Evolutionary conservation across 768 basidiomycete species (phyloP).

Genomic region (Boletellus ananas): DNA sequence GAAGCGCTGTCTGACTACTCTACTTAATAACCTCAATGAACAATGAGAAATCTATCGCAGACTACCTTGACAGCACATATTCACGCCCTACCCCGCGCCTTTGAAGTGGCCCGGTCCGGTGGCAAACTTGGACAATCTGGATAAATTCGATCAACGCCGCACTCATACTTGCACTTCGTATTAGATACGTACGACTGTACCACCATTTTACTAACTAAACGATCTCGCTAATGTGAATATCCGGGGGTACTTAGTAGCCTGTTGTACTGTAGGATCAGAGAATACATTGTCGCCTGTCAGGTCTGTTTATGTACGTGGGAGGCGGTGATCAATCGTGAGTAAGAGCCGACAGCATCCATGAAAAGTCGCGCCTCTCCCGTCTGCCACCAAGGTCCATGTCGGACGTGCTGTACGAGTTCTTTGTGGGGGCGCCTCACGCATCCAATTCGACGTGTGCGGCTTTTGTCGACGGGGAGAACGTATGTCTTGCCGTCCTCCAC

Average conservation of each 20-base stretch:
- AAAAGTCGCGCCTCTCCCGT: neutral
- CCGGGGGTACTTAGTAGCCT: slow-evolving; percentile 24
- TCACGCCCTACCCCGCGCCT: slow-evolving; percentile 4
- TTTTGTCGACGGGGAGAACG: slow-evolving; percentile 32
- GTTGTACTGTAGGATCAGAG: slow-evolving; percentile 32
- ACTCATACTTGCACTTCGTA: slow-evolving; percentile 28
- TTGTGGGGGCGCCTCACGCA: slow-evolving; percentile 5
- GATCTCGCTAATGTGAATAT: slow-evolving; percentile 31
- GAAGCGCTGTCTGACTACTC: slow-evolving; percentile 86
- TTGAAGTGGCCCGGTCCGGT: slow-evolving; percentile 18
- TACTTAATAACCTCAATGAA: slow-evolving; percentile 84
- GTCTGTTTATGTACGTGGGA: slow-evolving; percentile 18
- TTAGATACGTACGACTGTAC: slow-evolving; percentile 28
- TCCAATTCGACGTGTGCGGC: slow-evolving; percentile 38
- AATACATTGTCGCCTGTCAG: slow-evolving; percentile 9
- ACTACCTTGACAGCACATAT: slow-evolving; percentile 2
- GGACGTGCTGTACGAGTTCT: slow-evolving; percentile 8
- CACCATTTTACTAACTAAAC: slow-evolving; percentile 29
- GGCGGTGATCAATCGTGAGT: neutral
- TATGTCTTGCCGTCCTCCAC: slow-evolving; percentile 34
- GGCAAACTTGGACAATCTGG: slow-evolving; percentile 31
- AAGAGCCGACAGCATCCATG: neutral
- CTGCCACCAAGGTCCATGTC: slow-evolving; percentile 4
- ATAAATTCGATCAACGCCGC: slow-evolving; percentile 23
- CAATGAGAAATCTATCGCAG: slow-evolving; percentile 32